phyloP scores from a whole-genome alignment of 331 rosid genomes.

The Malus hybrid region DNA sequence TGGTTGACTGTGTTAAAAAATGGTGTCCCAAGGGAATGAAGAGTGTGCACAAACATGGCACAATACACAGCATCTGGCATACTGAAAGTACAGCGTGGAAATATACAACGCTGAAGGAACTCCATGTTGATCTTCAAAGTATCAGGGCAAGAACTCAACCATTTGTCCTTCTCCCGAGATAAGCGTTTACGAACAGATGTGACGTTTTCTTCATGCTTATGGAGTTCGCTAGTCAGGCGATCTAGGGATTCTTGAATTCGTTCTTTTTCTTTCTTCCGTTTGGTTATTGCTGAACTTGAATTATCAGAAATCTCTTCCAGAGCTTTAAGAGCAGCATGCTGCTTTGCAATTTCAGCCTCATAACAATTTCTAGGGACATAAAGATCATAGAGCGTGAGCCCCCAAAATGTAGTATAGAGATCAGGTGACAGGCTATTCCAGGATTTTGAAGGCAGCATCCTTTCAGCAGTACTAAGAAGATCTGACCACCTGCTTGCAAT shows the following conservation, averaged over 20 bases:
- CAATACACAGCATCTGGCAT: slow-evolving; percentile 99
- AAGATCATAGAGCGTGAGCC: slow-evolving; percentile 93
- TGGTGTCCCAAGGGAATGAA: slow-evolving; percentile 98
- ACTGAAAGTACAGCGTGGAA: slow-evolving; percentile 99
- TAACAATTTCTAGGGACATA: slow-evolving; percentile 88
- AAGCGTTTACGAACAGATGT: slow-evolving; percentile 84
- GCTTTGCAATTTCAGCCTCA: slow-evolving; percentile 81
- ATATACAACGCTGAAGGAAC: slow-evolving; percentile 98
- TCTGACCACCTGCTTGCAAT: slow-evolving; percentile 64
- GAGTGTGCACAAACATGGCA: slow-evolving; percentile 96
- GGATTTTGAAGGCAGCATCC: slow-evolving; percentile 90
- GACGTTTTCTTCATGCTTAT: slow-evolving; percentile 83
- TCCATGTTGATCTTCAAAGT: slow-evolving; percentile 97
- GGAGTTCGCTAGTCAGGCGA: slow-evolving; percentile 72
- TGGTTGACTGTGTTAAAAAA: slow-evolving; percentile 98
- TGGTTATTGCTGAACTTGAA: slow-evolving; percentile 90
- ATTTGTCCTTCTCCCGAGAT: slow-evolving; percentile 82
- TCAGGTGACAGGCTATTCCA: slow-evolving; percentile 99
- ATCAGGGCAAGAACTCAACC: slow-evolving; percentile 98
- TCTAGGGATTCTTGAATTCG: slow-evolving; percentile 95
- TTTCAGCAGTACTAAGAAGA: slow-evolving; percentile 76
- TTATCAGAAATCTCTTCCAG: slow-evolving; percentile 96
- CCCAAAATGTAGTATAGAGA: slow-evolving; percentile 96
- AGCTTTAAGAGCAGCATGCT: slow-evolving; percentile 85
- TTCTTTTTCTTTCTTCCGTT: slow-evolving; percentile 98